Evolutionary conservation across 2,329 filamentous ascomycete species (phyloP), one percentile per base, ranked within the genome.

Genomic region (Pezicula neosporulosa): DNA sequence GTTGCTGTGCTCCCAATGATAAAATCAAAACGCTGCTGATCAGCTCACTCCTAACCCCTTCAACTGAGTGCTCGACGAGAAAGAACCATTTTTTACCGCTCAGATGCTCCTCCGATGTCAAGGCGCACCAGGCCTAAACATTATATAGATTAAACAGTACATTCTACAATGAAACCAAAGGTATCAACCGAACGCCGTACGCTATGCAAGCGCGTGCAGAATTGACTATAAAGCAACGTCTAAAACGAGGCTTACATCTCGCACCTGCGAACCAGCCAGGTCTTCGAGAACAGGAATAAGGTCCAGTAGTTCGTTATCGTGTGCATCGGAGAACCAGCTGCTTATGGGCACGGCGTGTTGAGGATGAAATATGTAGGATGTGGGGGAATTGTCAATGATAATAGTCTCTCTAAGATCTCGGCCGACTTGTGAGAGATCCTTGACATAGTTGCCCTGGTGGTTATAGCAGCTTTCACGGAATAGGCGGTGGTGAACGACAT

Each of bases 381-480:
- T 99, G 2, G 94, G 94, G 44, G 94, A 97, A 73, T 99, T 99
- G 76, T 99, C 94, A 66, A 99, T 99, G 70, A 99, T 99, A 68
- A 99, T 99, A 18, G 93, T 99, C 68, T 99, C 93, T 70, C 90
- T 90, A 51, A 99, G 82, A 69, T 97, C 92, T 59, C 94, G 87
- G 47, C 94, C 94, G 52, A 99, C 87, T 77, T 97, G 94, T 44
- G 94, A 97, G 50, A 99, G 82, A 68, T 99, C 94, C 81, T 99
- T 99, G 69, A 99, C 94, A 63, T 99, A 99, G 70, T 99, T 99
- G 62, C 94, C 94, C 75, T 97, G 94, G 68, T 99, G 94, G 68
- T 99, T 99, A 73, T 96, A 97, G 73, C 94, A 99, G 71, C 93
- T 97, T 73, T 99, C 94, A 54, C 94, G 85, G 83, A 99, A 99